Evolutionary conservation across 2,329 filamentous ascomycete genomes (phyloP), one percentile per base, ranked within the genome.

Genomic region (Chaetomium olivaceum): DNA sequence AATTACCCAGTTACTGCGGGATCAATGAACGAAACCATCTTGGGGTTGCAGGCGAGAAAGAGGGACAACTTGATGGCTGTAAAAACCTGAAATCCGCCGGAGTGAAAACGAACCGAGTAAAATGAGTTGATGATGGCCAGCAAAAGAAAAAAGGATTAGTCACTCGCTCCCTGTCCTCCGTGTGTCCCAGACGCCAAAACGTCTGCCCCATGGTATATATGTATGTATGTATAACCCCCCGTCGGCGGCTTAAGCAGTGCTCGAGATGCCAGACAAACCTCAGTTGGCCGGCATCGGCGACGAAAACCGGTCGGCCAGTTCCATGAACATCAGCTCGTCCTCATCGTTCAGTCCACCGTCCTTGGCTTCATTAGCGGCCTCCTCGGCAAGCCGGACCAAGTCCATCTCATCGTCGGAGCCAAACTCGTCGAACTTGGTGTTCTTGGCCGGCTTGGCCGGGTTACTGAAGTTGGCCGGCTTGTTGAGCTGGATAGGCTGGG

Each of bases 381-480:
- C 25, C 9, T 68, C 63, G n/a, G 66, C 58, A 9, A 68, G 54
- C 25, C 39, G 21, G 31, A 62, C 25, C 12, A 68, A 58, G 19
- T 48, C 43, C 43, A 48, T 48, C 19, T 48, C 61, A 14, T 66
- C 61, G 12, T 43, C 66, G 9, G 58, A 54, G 25, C 16, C 61
- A 3, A 67, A 23, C 4, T 67, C 58, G n/a, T 59, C 63, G 23
- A 61, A 66, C 8, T 57, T 52, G 7, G 25, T 50, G 51, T 2
- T 19, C 25, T 54, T 19, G 25, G 51, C 12, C 12, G 9, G 4
- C 16, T 29, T 16, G 51, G 12, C 12, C 11, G 50, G 11, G 12
- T 25, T 25, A 5, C 9, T 52, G 50, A 14, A 16, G 21, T 52
- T 25, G 50, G 50, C n/a, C 2, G 50, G 50, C 50, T 14, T 52